Conservation (phyloP, 1,284 basidiomycete genomes). For the Schizophyllum amplum region DNA sequence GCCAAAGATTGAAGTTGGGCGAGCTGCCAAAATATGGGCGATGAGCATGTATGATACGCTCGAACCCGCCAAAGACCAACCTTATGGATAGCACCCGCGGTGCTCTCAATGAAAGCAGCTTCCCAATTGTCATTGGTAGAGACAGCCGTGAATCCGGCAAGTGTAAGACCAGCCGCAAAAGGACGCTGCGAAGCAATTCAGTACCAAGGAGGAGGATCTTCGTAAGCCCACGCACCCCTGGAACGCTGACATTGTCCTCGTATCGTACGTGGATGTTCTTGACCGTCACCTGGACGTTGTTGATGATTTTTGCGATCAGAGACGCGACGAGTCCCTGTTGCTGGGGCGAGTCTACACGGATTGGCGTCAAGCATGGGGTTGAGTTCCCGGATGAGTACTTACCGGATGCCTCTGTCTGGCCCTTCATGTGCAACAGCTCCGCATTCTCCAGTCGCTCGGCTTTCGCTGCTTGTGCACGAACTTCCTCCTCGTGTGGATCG, state of each 20-base stretch:
- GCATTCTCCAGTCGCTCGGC: constrained; percentile 85
- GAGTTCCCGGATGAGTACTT: background rate
- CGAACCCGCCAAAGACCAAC: constrained; percentile 29
- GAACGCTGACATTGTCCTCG: constrained; percentile 91
- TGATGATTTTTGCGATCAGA: constrained; percentile 86
- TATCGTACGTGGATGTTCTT: constrained; percentile 95
- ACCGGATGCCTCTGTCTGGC: constrained; percentile 30
- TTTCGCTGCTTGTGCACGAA: constrained; percentile 79
- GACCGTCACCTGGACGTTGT: constrained; percentile 95
- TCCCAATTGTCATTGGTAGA: constrained; percentile 92
- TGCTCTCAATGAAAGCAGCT: constrained; percentile 93
- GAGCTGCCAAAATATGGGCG: constrained; percentile 40
- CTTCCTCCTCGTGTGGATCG: constrained; percentile 83
- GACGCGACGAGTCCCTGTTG: constrained; percentile 80
- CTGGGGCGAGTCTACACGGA: constrained; percentile 51
- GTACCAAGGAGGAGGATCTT: background rate
- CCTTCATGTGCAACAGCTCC: constrained; percentile 75
- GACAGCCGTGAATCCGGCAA: constrained; percentile 90
- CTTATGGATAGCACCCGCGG: constrained; percentile 87
- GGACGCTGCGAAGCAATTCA: constrained; percentile 58
- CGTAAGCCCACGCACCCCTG: constrained; percentile 52
- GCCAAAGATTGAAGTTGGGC: constrained; percentile 85
- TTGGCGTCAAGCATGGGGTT: constrained; percentile 1
- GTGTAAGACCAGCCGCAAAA: constrained; percentile 88
- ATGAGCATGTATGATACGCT: constrained; percentile 1